A percentile compares a stretch with the other conserved stretches of the same genome.
phyloP scores from a whole-genome alignment of 441 rosid genomes.

The Omphalea diandra region DNA sequence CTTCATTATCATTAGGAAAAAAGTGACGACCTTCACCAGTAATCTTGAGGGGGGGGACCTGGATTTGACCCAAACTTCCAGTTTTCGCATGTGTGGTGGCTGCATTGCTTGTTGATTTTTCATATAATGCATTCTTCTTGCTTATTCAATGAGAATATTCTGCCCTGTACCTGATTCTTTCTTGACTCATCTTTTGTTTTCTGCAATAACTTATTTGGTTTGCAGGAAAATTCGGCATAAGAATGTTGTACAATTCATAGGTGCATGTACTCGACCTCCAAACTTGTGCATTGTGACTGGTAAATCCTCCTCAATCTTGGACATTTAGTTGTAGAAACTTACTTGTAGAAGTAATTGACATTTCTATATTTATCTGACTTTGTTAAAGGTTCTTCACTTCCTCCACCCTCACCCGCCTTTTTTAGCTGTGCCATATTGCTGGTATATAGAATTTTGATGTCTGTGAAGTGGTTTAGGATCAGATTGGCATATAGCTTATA shows the following conservation, averaged over 20 bases:
- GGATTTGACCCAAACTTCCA: neutral
- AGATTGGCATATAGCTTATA: neutral
- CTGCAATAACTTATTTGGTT: slow-evolving; percentile 20
- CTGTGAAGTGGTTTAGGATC: neutral
- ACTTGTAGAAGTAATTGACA: neutral
- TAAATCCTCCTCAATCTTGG: slow-evolving; percentile 19
- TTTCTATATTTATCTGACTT: neutral
- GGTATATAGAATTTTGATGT: neutral
- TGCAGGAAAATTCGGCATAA: slow-evolving; percentile 93
- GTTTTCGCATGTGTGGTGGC: neutral
- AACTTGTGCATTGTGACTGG: slow-evolving; percentile 91
- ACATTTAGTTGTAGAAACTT: neutral
- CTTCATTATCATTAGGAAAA: neutral
- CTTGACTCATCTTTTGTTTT: slow-evolving; percentile 6
- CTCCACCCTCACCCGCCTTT: neutral
- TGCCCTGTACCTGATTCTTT: neutral
- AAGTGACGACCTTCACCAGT: neutral
- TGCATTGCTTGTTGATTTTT: slow-evolving; percentile 1
- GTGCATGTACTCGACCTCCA: slow-evolving; percentile 89
- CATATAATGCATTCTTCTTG: neutral
- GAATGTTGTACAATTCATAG: slow-evolving; percentile 94
- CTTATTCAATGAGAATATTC: neutral
- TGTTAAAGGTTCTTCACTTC: neutral
- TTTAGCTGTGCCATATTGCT: slow-evolving; percentile 5
- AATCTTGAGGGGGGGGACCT: neutral